Percentiles rank a stretch among this genome's conserved stretches.
Conservation (phyloP, 2,329 filamentous ascomycete genomes). For the Rugonectria rugulosa region DNA sequence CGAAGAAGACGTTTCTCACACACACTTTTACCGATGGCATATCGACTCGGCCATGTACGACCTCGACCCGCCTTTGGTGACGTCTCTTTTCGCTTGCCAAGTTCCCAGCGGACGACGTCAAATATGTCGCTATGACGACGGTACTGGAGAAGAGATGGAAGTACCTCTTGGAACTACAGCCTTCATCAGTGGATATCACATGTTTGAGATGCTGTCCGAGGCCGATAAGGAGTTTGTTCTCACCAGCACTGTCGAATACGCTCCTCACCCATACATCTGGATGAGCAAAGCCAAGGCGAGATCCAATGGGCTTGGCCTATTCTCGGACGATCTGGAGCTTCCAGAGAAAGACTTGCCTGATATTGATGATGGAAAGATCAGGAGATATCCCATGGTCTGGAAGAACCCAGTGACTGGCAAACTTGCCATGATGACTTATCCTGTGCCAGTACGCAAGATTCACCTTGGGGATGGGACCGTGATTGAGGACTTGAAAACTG, state of each 20-base stretch:
- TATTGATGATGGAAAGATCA: background rate
- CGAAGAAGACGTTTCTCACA: background rate
- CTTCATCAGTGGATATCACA: slow-evolving; percentile 7
- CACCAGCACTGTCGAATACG: slow-evolving; percentile 5
- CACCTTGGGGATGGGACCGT: slow-evolving; percentile 1
- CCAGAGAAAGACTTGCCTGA: background rate
- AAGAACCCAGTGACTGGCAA: slow-evolving; percentile 1
- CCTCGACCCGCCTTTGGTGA: slow-evolving; percentile 8
- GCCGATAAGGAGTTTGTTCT: slow-evolving; percentile 1
- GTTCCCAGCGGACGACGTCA: slow-evolving; percentile 8
- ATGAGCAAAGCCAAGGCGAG: slow-evolving; percentile 9
- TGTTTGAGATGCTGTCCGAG: slow-evolving; percentile 6
- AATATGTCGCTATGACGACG: slow-evolving; percentile 12
- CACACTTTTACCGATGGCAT: slow-evolving; percentile 15
- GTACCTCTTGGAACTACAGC: slow-evolving; percentile 9
- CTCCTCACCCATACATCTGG: slow-evolving; percentile 10
- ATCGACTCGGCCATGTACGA: slow-evolving; percentile 16
- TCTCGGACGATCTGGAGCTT: slow-evolving; percentile 5
- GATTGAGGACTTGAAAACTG: background rate
- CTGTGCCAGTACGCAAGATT: slow-evolving; percentile 2
- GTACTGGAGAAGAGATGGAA: background rate
- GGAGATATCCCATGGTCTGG: slow-evolving; percentile 8
- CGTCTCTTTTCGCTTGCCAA: background rate
- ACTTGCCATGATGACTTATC: slow-evolving; percentile 4
- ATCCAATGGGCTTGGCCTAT: slow-evolving; percentile 6